Evolutionary conservation across 108 stramenopile species (phyloP).

Genomic region (Cyclotella atomus): DNA sequence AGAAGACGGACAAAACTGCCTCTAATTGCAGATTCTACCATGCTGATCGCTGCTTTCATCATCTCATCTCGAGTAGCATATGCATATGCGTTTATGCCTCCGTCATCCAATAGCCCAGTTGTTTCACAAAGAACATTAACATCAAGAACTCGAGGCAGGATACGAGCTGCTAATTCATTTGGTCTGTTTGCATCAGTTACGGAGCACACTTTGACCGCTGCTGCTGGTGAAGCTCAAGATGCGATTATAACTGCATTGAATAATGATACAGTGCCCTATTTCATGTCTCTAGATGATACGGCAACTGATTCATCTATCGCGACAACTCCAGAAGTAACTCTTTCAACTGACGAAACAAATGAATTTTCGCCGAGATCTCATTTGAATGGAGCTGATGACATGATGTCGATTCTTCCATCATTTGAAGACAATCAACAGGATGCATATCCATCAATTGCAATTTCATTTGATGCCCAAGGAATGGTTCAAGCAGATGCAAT

Average conservation of each 20-base stretch:
- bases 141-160: neutral
- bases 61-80: neutral
- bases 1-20: neutral
- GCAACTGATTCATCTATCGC: neutral
- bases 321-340: neutral
- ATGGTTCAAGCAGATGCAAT: constrained; percentile 7
- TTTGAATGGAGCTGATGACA: too few relatives aligned
- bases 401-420: too few relatives aligned
- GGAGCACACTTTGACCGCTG: too few relatives aligned
- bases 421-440: neutral
- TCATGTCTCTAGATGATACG: neutral
- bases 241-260: neutral
- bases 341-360: neutral
- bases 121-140: neutral
- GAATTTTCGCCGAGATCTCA: too few relatives aligned
- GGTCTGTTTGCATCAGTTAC: neutral
- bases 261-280: constrained; percentile 6
- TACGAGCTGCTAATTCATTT: too few relatives aligned
- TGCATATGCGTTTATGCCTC: neutral
- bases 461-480: constrained; percentile 2
- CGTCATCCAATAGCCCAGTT: neutral
- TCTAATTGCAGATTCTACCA: neutral
- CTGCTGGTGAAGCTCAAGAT: neutral
- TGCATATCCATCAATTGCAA: neutral
- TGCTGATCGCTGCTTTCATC: neutral